Conservation (phyloP, 2,329 filamentous ascomycete genomes). For the Scedosporium minutisporum region DNA sequence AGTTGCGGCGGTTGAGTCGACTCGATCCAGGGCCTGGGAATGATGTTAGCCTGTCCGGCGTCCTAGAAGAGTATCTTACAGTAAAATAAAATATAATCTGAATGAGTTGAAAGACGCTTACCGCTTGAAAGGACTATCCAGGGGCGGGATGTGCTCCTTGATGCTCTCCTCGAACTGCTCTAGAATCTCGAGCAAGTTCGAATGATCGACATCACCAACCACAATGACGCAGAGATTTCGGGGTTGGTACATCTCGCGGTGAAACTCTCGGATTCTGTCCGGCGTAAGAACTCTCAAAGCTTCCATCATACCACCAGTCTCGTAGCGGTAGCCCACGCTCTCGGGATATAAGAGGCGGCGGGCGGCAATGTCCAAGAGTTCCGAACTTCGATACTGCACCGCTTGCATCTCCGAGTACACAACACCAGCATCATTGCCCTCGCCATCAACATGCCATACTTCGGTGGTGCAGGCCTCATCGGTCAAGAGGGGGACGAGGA, state of each 20-base stretch:
- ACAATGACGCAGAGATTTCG: slow-evolving; percentile 88
- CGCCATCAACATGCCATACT: slow-evolving; percentile 89
- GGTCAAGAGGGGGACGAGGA: slow-evolving; percentile 82
- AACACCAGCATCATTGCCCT: slow-evolving; percentile 89
- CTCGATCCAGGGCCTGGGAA: slow-evolving; percentile 68
- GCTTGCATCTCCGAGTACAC: slow-evolving; percentile 99
- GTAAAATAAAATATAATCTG: background rate
- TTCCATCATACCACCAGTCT: slow-evolving; percentile 97
- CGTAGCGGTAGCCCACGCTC: slow-evolving; percentile 86
- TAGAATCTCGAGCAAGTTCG: slow-evolving; percentile 68
- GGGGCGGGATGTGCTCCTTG: slow-evolving; percentile 66
- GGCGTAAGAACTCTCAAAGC: slow-evolving; percentile 76
- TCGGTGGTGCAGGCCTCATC: slow-evolving; percentile 92
- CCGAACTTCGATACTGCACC: slow-evolving; percentile 71
- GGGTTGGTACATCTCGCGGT: slow-evolving; percentile 95
- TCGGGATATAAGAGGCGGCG: slow-evolving; percentile 78
- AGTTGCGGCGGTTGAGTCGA: slow-evolving; percentile 69
- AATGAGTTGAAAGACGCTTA: slow-evolving; percentile 11
- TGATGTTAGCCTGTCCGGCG: background rate
- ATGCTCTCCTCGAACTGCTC: slow-evolving; percentile 86
- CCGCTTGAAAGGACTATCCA: slow-evolving; percentile 67
- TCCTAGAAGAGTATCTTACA: background rate
- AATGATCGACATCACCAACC: slow-evolving; percentile 83
- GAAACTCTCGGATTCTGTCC: slow-evolving; percentile 87
- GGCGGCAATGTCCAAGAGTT: slow-evolving; percentile 80